These are phyloP conservation scores for Daedaleopsis nitida DNA, from an alignment of 768 basidiomycete species.

Conservation along the genomic window DNA sequence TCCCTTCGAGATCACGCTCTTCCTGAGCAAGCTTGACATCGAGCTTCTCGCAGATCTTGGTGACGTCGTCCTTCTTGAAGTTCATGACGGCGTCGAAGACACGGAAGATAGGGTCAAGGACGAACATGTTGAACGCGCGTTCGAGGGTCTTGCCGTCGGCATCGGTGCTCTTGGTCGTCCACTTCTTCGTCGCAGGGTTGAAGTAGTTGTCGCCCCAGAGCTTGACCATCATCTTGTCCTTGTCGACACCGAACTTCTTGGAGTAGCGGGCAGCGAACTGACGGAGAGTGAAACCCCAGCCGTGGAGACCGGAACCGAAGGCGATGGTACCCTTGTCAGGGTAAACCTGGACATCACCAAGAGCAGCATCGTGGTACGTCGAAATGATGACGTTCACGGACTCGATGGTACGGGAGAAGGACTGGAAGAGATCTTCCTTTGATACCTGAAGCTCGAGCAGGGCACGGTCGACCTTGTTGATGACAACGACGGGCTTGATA, in stretches of 20 bases:
- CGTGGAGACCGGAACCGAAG: slow-evolving; percentile 98
- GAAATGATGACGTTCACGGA: slow-evolving; percentile 98
- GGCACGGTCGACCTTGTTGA: slow-evolving; percentile 99
- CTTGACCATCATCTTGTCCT: slow-evolving; percentile 96
- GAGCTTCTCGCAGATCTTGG: slow-evolving; percentile 91
- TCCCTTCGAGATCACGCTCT: slow-evolving; percentile 93
- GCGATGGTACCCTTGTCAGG: slow-evolving; percentile 98
- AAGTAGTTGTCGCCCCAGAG: slow-evolving; percentile 99
- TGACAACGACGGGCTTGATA: slow-evolving; percentile 98
- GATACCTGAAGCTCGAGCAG: slow-evolving; percentile 96
- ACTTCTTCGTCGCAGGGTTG: slow-evolving; percentile 96
- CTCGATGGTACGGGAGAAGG: slow-evolving; percentile 97
- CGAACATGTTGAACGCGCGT: slow-evolving; percentile 98
- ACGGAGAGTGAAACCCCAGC: slow-evolving; percentile 99
- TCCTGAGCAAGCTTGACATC: slow-evolving; percentile 86
- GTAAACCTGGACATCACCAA: slow-evolving; percentile 99
- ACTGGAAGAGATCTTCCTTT: slow-evolving; percentile 97
- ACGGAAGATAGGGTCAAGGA: slow-evolving; percentile 98
- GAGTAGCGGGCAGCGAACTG: slow-evolving; percentile 94
- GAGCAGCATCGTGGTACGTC: slow-evolving; percentile 90
- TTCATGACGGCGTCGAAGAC: slow-evolving; percentile 99
- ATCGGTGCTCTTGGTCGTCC: slow-evolving; percentile 77
- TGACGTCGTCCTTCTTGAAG: slow-evolving; percentile 92
- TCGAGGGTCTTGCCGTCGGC: slow-evolving; percentile 91
- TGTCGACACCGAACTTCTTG: slow-evolving; percentile 99